Evolutionary conservation across 441 rosid genomes (phyloP).

Genomic region (Capsella rubella): DNA sequence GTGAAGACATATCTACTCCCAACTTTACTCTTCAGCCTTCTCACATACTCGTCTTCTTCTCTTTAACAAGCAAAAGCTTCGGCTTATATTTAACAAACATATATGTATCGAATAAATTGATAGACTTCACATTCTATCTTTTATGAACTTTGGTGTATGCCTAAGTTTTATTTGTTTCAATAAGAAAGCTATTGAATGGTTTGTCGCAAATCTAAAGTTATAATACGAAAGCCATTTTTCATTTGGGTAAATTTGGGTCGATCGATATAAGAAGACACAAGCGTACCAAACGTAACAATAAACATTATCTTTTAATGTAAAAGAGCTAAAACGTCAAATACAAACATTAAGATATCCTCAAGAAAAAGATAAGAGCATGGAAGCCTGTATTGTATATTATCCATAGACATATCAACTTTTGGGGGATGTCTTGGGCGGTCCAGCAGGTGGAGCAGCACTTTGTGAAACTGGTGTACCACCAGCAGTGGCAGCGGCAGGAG

Average conservation of each 20-base stretch:
- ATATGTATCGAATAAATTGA: slow-evolving; percentile 21
- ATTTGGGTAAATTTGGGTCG: not conserved
- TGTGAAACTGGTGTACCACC: slow-evolving; percentile 59
- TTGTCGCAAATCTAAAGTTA: not conserved
- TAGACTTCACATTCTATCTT: not conserved
- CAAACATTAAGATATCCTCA: not conserved
- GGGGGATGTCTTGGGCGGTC: slow-evolving; percentile 77
- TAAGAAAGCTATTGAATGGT: no score
- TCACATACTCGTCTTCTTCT: slow-evolving; percentile 16
- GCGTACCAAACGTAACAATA: not conserved
- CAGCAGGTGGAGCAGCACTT: slow-evolving; percentile 62
- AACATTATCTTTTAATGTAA: slow-evolving; percentile 7
- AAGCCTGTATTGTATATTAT: slow-evolving; percentile 23
- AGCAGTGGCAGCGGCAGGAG: slow-evolving; percentile 41
- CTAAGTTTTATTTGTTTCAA: no score
- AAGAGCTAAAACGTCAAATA: slow-evolving; percentile 1
- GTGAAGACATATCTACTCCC: slow-evolving; percentile 45
- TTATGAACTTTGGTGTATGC: not conserved
- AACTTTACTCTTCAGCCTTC: not conserved
- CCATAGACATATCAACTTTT: slow-evolving; percentile 48
- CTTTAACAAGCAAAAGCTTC: not conserved
- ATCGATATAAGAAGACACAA: not conserved
- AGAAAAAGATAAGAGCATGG: not conserved
- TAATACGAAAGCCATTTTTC: not conserved
- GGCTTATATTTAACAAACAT: slow-evolving; percentile 1